Percentiles rank a stretch among this genome's conserved stretches.
Evolutionary conservation across 306 rosid species (phyloP).

Genomic region (Echinosophora koreensis): DNA sequence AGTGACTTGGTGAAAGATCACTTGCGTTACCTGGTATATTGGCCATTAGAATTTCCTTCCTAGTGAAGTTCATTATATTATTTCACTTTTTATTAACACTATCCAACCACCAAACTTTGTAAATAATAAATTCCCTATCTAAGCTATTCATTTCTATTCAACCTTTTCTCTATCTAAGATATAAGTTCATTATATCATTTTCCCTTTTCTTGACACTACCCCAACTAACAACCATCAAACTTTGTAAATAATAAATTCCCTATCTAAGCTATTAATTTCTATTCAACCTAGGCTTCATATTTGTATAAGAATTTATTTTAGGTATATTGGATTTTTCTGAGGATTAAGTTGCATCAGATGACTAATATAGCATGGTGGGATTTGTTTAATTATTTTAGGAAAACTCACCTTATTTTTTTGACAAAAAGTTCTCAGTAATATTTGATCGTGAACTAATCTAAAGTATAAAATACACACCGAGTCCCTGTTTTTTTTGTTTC

Average conservation of each 20-base stretch:
- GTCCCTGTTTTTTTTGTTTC: too few relatives aligned
- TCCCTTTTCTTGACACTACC: neutral
- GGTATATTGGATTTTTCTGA: conserved; percentile 8
- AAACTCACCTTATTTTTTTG: too few relatives aligned
- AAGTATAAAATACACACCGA: neutral
- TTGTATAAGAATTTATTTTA: neutral
- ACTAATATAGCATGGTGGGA: neutral
- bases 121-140: neutral
- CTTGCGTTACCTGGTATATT: conserved; percentile 84
- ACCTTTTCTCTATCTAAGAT: neutral
- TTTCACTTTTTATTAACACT: conserved; percentile 22
- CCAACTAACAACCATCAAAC: neutral
- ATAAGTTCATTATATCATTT: too few relatives aligned
- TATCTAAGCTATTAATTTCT: neutral
- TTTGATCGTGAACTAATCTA: neutral
- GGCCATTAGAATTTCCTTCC: neutral
- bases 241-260: neutral
- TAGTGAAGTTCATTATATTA: neutral
- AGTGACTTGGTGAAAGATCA: conserved; percentile 94
- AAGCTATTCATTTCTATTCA: conserved; percentile 10
- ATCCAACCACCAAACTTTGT: neutral
- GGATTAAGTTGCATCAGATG: neutral
- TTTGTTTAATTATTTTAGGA: neutral
- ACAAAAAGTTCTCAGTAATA: neutral
- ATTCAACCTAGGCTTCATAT: conserved; percentile 1